phyloP scores from a whole-genome alignment of 1,284 basidiomycete genomes.

The Hemileia vastatrix region DNA sequence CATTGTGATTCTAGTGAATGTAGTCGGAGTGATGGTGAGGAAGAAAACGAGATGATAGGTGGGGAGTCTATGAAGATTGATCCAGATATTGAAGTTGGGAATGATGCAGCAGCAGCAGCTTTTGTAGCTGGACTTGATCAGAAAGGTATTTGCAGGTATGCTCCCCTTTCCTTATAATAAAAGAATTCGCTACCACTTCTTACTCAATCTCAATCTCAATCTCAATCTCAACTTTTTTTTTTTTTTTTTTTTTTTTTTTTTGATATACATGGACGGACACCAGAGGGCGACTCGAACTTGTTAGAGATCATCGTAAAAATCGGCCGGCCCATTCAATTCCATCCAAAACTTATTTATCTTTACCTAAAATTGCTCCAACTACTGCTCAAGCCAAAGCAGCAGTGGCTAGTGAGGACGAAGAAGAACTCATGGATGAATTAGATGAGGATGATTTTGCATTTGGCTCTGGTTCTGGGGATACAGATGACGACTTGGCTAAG shows the following conservation, averaged over 20 bases:
- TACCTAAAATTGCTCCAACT: constrained; percentile 13
- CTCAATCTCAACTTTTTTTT: background rate
- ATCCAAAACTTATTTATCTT: constrained; percentile 9
- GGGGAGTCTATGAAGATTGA: too few species aligned
- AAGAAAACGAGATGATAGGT: constrained; percentile 5
- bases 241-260: too few species aligned
- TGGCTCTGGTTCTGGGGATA: background rate
- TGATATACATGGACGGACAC: too few species aligned
- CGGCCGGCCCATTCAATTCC: constrained; percentile 2
- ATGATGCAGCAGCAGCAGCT: background rate
- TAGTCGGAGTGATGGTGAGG: background rate
- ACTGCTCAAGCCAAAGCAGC: background rate
- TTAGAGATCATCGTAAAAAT: constrained; percentile 16
- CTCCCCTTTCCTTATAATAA: background rate
- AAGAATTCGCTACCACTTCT: background rate
- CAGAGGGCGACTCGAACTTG: constrained; percentile 14
- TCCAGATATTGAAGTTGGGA: constrained; percentile 6
- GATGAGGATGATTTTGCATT: constrained; percentile 22
- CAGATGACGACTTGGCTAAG: constrained; percentile 18
- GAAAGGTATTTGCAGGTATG: constrained; percentile 20
- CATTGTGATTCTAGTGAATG: background rate
- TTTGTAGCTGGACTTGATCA: constrained; percentile 21
- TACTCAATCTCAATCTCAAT: background rate
- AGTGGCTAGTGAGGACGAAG: background rate
- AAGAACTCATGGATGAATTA: constrained; percentile 11